These are phyloP conservation scores for Nemania abortiva DNA, from an alignment of 2,329 filamentous ascomycete species.

Conservation along the genomic window DNA sequence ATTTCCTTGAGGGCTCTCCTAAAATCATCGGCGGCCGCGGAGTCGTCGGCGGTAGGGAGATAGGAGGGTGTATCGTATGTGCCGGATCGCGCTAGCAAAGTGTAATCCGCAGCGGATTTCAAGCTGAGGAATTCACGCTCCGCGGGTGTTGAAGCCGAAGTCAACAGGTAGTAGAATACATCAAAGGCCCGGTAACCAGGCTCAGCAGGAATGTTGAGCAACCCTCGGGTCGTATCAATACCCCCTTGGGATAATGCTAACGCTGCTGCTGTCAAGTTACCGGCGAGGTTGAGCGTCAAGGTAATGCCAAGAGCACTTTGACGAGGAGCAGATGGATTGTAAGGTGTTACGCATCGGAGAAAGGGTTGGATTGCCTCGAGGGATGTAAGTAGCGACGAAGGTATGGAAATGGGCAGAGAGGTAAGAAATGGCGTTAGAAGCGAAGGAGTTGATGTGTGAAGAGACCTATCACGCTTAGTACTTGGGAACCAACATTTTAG, in stretches of 20 bases:
- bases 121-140: conserved; percentile 91
- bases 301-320: conserved; percentile 85
- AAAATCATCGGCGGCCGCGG: conserved; percentile 93
- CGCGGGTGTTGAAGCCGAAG: conserved; percentile 87
- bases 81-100: conserved; percentile 82
- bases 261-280: conserved; percentile 80
- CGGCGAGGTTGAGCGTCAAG: conserved; percentile 83
- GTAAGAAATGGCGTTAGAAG: conserved; percentile 84
- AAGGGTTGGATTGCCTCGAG: conserved; percentile 88
- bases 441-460: conserved; percentile 90
- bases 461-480: conserved; percentile 69
- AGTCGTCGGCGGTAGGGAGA: conserved; percentile 91
- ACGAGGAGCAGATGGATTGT: conserved; percentile 85
- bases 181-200: conserved; percentile 92
- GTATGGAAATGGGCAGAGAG: conserved; percentile 82
- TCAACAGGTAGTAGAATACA: conserved; percentile 96
- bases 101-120: conserved; percentile 80
- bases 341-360: conserved; percentile 85
- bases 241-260: conserved; percentile 87
- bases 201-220: conserved; percentile 83
- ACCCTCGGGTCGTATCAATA: conserved; percentile 83
- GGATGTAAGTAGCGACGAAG: conserved; percentile 79
- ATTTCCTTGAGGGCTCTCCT: conserved; percentile 87
- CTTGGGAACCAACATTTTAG: background rate
- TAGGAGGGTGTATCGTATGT: conserved; percentile 90